phyloP scores from a whole-genome alignment of 2,329 filamentous ascomycete species.

The Fusarium sp. region DNA sequence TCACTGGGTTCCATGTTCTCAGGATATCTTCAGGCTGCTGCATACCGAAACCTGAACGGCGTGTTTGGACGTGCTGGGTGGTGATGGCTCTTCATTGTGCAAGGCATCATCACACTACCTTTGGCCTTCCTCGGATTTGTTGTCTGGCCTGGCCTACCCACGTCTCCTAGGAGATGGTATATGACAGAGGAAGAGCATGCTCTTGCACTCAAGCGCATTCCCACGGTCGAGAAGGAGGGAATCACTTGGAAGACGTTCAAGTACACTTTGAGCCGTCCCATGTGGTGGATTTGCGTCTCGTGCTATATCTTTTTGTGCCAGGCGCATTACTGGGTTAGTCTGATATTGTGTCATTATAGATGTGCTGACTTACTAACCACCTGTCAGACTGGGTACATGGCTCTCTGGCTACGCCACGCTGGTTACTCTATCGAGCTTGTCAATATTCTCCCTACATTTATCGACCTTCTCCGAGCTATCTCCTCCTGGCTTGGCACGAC shows the following conservation, averaged over 20 bases:
- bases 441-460: not conserved
- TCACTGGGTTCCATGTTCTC: conserved; percentile 5
- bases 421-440: conserved; percentile 8
- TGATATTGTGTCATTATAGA: rapidly evolving
- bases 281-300: conserved; percentile 13
- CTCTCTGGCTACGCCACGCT: not conserved
- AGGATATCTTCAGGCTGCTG: not conserved
- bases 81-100: conserved; percentile 11
- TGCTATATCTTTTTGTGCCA: not conserved
- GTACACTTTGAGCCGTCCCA: not conserved
- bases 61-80: conserved; percentile 8
- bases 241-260: conserved; percentile 6
- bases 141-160: not conserved
- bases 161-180: not conserved
- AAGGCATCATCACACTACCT: not conserved
- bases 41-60: conserved; percentile 1
- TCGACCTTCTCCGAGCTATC: not conserved
- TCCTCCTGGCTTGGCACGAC: not conserved
- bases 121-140: not conserved
- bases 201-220: not conserved
- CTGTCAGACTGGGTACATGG: not conserved
- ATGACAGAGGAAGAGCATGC: not conserved
- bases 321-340: not conserved
- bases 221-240: not conserved
- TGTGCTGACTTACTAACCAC: rapidly evolving